phyloP scores from a whole-genome alignment of 2,329 filamentous ascomycete genomes.

The Calycina herbarum region DNA sequence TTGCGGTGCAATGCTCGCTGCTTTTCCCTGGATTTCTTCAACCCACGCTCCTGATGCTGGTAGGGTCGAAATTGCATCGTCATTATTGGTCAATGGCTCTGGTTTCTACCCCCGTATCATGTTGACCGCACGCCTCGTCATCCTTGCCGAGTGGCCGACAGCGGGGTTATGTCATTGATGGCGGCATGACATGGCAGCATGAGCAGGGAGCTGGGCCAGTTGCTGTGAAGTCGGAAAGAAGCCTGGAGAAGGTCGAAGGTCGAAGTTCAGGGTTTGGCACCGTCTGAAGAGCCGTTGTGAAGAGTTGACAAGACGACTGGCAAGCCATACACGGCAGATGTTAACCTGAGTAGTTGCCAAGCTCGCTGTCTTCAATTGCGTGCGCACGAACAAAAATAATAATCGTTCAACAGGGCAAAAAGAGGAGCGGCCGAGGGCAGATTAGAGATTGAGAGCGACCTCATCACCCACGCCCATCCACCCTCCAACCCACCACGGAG shows the following conservation, averaged over 20 bases:
- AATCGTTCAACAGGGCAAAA: not conserved
- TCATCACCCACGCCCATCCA: not conserved
- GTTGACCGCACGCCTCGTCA: not conserved
- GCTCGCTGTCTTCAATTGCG: not conserved
- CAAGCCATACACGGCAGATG: not conserved
- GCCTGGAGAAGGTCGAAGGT: not conserved
- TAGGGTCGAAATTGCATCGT: not conserved
- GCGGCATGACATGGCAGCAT: not conserved
- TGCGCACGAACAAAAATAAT: not conserved
- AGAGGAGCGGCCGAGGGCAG: not conserved
- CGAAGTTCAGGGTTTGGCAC: not conserved
- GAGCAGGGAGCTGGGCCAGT: not conserved
- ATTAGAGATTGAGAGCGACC: not conserved
- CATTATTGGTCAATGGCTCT: slow-evolving; percentile 5
- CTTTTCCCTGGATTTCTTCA: not conserved
- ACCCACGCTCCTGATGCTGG: not conserved
- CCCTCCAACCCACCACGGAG: not conserved
- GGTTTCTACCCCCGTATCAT: not conserved
- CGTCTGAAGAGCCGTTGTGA: not conserved
- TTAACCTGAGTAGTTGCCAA: not conserved
- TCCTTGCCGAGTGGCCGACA: not conserved
- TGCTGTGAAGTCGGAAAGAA: not conserved
- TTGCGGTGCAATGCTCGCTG: not conserved
- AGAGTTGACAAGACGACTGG: not conserved
- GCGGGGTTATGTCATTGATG: not conserved